Evolutionary conservation across 352 stramenopile species (phyloP).

Genomic region (Globisporangium ultimum): DNA sequence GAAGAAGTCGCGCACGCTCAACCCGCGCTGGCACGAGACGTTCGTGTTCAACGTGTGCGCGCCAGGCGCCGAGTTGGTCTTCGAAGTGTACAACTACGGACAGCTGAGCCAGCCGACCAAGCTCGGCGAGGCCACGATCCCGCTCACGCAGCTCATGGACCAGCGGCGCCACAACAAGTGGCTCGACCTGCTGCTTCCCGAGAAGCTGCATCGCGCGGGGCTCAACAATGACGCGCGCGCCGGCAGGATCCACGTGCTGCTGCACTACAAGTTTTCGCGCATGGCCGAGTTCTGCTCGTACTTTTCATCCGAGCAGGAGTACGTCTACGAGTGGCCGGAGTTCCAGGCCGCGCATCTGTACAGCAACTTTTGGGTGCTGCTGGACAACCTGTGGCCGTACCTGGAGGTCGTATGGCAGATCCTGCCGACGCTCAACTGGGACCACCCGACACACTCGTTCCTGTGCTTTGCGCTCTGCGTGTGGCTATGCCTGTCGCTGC

Average conservation of each 20-base stretch:
- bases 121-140: constrained; percentile 72
- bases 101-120: constrained; percentile 82
- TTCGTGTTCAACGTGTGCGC: constrained; percentile 88
- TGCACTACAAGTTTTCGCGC: constrained; percentile 87
- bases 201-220: constrained; percentile 74
- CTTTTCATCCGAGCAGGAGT: constrained; percentile 65
- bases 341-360: constrained; percentile 82
- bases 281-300: constrained; percentile 85
- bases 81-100: constrained; percentile 85
- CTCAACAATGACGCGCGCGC: constrained; percentile 84
- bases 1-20: constrained; percentile 84
- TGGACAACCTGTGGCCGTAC: constrained; percentile 85
- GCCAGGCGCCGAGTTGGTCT: constrained; percentile 71
- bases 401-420: constrained; percentile 82
- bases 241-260: constrained; percentile 74
- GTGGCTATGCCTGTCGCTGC: constrained; percentile 79
- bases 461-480: constrained; percentile 84
- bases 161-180: constrained; percentile 86
- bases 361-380: constrained; percentile 84
- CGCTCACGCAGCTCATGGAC: constrained; percentile 80
- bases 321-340: constrained; percentile 76
- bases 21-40: constrained; percentile 84
- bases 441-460: constrained; percentile 79
- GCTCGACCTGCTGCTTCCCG: constrained; percentile 73
- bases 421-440: constrained; percentile 82